Base-by-base conservation (phyloP, 1,284 basidiomycete genomes). In the Melampsora americana region DNA sequence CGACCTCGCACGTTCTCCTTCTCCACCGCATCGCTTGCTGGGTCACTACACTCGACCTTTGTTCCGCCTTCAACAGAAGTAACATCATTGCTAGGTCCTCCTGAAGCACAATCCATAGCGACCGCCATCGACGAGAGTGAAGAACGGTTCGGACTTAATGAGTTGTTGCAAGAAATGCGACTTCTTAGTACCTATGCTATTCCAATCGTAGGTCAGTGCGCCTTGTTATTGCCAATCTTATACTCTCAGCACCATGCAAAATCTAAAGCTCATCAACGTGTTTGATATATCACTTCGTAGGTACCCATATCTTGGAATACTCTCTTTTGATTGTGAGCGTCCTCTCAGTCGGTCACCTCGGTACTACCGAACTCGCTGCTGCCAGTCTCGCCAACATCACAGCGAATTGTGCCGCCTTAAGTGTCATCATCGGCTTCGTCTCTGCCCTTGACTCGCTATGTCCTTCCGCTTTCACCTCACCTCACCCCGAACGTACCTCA, bases 321-420 rank as follows among this genome's bases (percentile, higher is more conserved):
- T 90, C 88, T 35, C 86, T 92, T 39, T 86, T 90, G 44, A 86
- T 91, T 78, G 87, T 88, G 0, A 88, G 90, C 28, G 90, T 94
- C 23, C 84, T 95, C 23, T 90, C 90, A 16, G 90, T 94, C 61
- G 93, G 93, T 0, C 93, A 95, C 84, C 83, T 95, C 42, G 89
- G 87, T 0, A 90, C 92, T 0, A 81, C 80, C 9, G 82, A 84
- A 42, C 87, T 95, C 0, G 93, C 93, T 4, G 92, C 91, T 0
- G 69, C 69, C 16, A 71, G 69, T 46, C 39, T 71, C 23, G 69
- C 69, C 20, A 71, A 71, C 42, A 62, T 71, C 18, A 71, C 69
- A 32, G 30, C 53, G 23, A 71, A 71, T 60, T 71, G 69, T 46
- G 35, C 59, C 6, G 32, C 32, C 12, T 32, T 71, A n/a, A 61